phyloP scores from a whole-genome alignment of 768 basidiomycete species.

The Suillus spraguei region DNA sequence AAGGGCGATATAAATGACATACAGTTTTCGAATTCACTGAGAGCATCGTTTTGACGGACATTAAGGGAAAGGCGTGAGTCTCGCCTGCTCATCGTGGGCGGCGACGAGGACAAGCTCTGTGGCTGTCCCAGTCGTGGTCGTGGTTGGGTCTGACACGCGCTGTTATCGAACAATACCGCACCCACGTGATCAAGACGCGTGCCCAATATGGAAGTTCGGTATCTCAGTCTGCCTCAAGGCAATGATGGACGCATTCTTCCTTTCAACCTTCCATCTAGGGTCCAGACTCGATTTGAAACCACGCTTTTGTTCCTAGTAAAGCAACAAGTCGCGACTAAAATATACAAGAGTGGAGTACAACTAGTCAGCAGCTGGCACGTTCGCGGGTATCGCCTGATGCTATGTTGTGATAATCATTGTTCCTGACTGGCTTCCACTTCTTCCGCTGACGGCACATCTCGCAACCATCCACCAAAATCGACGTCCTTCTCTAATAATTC shows the following conservation, averaged over 20 bases:
- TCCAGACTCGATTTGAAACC: constrained; percentile 5
- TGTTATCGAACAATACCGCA: constrained; percentile 35
- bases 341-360: constrained; percentile 16
- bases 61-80: constrained; percentile 51
- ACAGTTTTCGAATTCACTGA: constrained; percentile 88
- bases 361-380: constrained; percentile 16
- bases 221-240: constrained; percentile 29
- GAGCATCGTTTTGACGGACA: constrained; percentile 73
- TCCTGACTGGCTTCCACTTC: constrained; percentile 20
- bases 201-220: constrained; percentile 17
- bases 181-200: constrained; percentile 34
- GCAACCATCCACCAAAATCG: constrained; percentile 57
- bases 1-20: constrained; percentile 36
- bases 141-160: constrained; percentile 30
- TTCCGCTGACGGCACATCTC: constrained; percentile 40
- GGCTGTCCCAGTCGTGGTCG: constrained; percentile 22
- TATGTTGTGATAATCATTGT: constrained; percentile 14
- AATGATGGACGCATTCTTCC: constrained; percentile 5
- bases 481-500: constrained; percentile 61
- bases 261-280: constrained; percentile 32
- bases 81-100: constrained; percentile 36
- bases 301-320: constrained; percentile 13
- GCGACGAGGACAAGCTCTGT: constrained; percentile 21
- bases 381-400: constrained; percentile 4
- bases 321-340: constrained; percentile 20